Evolutionary conservation across 1,284 basidiomycete genomes (phyloP).

Genomic region (Cryptococcus maquisensis): DNA sequence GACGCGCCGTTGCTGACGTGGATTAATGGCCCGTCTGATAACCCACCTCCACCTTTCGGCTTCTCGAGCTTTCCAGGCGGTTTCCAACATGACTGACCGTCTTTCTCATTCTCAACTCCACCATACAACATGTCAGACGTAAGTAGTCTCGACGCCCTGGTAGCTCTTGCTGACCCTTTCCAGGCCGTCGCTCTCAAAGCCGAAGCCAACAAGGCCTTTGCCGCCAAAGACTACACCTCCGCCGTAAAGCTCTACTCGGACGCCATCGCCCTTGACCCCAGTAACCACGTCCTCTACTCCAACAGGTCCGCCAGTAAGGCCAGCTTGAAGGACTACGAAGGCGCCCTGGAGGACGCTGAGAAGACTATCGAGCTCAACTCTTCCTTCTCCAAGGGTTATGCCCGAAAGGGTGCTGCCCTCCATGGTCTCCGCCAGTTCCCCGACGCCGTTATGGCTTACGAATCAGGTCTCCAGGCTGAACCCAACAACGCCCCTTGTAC

Average conservation of each 20-base stretch:
- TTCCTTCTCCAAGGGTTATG: constrained; percentile 85
- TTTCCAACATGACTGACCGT: background rate
- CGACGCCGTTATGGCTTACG: constrained; percentile 65
- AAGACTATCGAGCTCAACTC: constrained; percentile 72
- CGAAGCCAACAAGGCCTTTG: constrained; percentile 92
- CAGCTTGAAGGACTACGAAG: constrained; percentile 71
- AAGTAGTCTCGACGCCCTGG: background rate
- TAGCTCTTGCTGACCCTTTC: background rate
- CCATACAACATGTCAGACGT: constrained; percentile 26
- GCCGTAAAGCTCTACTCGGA: constrained; percentile 78
- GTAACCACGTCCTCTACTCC: constrained; percentile 85
- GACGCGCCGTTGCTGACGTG: constrained; percentile 16
- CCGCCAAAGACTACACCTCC: constrained; percentile 84
- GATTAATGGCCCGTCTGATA: background rate
- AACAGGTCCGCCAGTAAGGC: constrained; percentile 87
- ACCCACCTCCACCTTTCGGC: background rate
- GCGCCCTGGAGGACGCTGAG: constrained; percentile 84
- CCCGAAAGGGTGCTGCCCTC: constrained; percentile 89
- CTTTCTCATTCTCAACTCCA: background rate
- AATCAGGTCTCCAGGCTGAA: constrained; percentile 75
- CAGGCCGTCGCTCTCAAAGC: constrained; percentile 69
- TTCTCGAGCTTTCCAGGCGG: constrained; percentile 13
- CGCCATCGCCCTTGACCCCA: constrained; percentile 76
- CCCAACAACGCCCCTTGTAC: constrained; percentile 69
- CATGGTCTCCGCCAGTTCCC: constrained; percentile 76